Base-by-base conservation (phyloP, 1,284 basidiomycete genomes). In the Athelia psychrophila region DNA sequence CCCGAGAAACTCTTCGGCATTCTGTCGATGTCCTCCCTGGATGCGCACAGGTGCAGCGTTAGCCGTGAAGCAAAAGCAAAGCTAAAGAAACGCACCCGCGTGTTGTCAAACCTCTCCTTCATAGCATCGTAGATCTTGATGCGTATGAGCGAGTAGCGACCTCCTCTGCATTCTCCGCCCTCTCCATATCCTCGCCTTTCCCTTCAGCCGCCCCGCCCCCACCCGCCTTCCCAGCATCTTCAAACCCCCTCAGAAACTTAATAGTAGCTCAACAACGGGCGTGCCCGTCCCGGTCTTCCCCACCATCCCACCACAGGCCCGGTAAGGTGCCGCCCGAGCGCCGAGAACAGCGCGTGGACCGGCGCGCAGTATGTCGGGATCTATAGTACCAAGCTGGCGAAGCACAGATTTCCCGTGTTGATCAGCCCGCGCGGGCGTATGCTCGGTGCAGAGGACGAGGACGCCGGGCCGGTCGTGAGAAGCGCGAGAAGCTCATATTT, bases 1-100 rank as follows among this genome's bases (percentile, higher is more conserved):
- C 9, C 96, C 95, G n/a, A 98, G 78, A 71, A 98, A 99, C 71
- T 99, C 96, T 69, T 99, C 95, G 1, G 96, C 96, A 56, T 99
- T 96, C 71, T 99, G 96, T 73, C 98, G 96, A 57, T 95, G 91
- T 0, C 95, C 95, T 30, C 91, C 84, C 80, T 94, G 55, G 2
- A 58, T 49, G 38, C 27, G 42, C 36, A 18, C 48, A n/a, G 49
- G 33, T 5, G 25, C 44, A 53, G 47, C 10, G 33, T 52, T 18
- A 18, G 46, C 23, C 2, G 35, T 10, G 24, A 20, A 44, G 30
- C 49, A 47, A 22, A 38, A 36, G 48, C 47, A 55, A 30, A 44
- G 46, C 52, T 50, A 36, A 44, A 52, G 2, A 44, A 36, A 77
- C 86, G 63, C 59, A 92, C 91, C 65, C 89, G 75, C 93, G 98